Evolutionary conservation across 768 basidiomycete species (phyloP).

Genomic region (Leccinum broughii): DNA sequence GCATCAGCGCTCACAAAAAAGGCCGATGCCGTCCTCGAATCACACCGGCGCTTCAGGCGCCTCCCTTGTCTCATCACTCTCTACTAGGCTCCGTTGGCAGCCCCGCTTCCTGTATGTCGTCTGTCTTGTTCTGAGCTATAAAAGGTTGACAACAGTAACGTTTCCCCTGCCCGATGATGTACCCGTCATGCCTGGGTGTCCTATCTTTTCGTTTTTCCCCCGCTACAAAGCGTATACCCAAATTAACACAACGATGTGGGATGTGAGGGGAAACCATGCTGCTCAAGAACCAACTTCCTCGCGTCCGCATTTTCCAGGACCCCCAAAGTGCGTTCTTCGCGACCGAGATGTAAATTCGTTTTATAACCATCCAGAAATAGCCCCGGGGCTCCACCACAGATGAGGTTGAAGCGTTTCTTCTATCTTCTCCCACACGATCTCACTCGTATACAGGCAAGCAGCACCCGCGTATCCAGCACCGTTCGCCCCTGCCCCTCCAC

Average conservation of each 20-base stretch:
- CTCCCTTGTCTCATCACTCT: constrained; percentile 19
- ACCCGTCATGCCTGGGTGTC: constrained; percentile 32
- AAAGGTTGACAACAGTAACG: constrained; percentile 13
- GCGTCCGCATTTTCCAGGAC: constrained; percentile 13
- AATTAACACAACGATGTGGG: constrained; percentile 34
- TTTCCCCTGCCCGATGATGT: constrained; percentile 10
- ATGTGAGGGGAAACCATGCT: constrained; percentile 19
- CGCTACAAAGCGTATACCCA: constrained; percentile 36
- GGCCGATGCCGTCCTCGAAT: constrained; percentile 26
- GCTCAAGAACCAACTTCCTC: constrained; percentile 18
- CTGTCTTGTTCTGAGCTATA: constrained; percentile 24
- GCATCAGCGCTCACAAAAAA: constrained; percentile 33
- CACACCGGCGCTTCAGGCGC: constrained; percentile 16
- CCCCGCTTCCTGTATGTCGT: constrained; percentile 22
- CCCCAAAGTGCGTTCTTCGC: constrained; percentile 19
- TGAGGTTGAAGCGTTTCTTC: constrained; percentile 8
- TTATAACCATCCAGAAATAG: constrained; percentile 15
- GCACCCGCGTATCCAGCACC: constrained; percentile 17
- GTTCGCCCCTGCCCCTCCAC: constrained; percentile 18
- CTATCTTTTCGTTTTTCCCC: constrained; percentile 32
- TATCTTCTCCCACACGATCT: not conserved
- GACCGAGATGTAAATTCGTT: not conserved
- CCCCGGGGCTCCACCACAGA: constrained; percentile 10
- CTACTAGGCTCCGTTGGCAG: constrained; percentile 27
- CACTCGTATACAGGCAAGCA: constrained; percentile 17